Evolutionary conservation across 768 basidiomycete species (phyloP).

Genomic region (Pluteus cervinus): DNA sequence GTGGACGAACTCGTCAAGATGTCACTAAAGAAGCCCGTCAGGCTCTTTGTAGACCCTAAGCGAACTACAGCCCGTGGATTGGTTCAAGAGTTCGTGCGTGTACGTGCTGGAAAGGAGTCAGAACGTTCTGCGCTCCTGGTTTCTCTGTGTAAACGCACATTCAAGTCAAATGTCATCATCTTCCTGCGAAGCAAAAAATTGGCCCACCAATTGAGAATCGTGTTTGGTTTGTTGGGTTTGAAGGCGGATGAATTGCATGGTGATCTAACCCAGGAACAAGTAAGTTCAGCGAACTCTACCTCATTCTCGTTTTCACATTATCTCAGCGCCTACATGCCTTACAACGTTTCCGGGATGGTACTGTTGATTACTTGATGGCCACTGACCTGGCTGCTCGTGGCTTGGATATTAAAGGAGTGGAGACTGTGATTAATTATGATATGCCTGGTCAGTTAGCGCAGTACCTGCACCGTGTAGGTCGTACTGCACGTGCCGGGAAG

Average conservation of each 20-base stretch:
- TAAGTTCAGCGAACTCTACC: no score
- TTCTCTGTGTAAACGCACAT: constrained; percentile 82
- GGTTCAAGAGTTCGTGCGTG: constrained; percentile 92
- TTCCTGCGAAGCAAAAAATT: constrained; percentile 96
- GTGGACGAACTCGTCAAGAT: constrained; percentile 91
- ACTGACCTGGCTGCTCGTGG: constrained; percentile 95
- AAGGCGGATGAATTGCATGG: constrained; percentile 93
- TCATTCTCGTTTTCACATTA: no score
- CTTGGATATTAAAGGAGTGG: constrained; percentile 95
- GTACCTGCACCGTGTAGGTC: constrained; percentile 95
- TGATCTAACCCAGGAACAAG: constrained; percentile 94
- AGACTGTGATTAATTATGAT: constrained; percentile 98
- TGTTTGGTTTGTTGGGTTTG: constrained; percentile 86
- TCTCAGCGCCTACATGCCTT: constrained; percentile 78
- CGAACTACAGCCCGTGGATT: constrained; percentile 80
- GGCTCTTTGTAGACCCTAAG: constrained; percentile 94
- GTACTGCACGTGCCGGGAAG: constrained; percentile 92
- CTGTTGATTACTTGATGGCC: constrained; percentile 90
- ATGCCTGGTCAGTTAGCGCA: constrained; percentile 93
- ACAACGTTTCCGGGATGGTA: constrained; percentile 80
- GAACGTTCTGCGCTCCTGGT: constrained; percentile 75
- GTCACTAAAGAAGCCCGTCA: constrained; percentile 87
- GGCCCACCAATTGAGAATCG: constrained; percentile 93
- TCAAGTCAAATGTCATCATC: constrained; percentile 78
- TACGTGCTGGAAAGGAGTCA: constrained; percentile 71